Evolutionary conservation across 371 early-diverging fungal species (phyloP), one percentile per base, ranked within the genome.

Genomic region (Entomophthora muscae): DNA sequence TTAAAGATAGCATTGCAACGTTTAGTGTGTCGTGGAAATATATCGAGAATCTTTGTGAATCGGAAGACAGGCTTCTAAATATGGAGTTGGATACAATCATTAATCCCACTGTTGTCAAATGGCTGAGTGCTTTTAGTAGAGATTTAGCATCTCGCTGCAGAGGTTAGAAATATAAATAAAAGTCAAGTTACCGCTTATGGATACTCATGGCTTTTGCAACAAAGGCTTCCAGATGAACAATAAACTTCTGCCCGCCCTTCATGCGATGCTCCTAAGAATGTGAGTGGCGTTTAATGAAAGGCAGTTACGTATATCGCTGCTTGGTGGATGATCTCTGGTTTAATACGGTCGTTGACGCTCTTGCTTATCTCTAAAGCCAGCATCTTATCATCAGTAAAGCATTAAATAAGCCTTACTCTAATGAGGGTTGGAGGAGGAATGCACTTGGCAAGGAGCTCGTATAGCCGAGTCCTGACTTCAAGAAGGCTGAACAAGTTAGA

Each of bases 211-310:
- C 79, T 66, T 81, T 81, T 32, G 92, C 91, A 17, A 89, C 88
- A 77, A 95, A 99, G 0, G 97, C 96, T 73, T 99, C 99, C 30
- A 99, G 73, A 73, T 99, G 99, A 67, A 97, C 91, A 22, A 99
- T 93, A 0, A 88, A 78, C 76, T 98, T 99, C 54, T 76, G 83
- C 0, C 99, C 99, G 17, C 77, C 66, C 31, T 81, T 78, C 66
- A 98, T 68, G 51, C 92, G 86, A 65, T 93, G 89, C 66, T 94
- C 92, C 85, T 91, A 63, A 2, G 26, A 28, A 29, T 28, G n/a
- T 29, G 58, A 54, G 53, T 56, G 69, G 54, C 27, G 27, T 24
- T 32, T 7, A 60, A 53, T 27, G n/a, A 55, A 22, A 28, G 23
- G 0, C n/a, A 66, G 74, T 73, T 77, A 86, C 89, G 70, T 81